Base-by-base conservation (phyloP, 352 stramenopile genomes). In the Phytopythium vexans region DNA sequence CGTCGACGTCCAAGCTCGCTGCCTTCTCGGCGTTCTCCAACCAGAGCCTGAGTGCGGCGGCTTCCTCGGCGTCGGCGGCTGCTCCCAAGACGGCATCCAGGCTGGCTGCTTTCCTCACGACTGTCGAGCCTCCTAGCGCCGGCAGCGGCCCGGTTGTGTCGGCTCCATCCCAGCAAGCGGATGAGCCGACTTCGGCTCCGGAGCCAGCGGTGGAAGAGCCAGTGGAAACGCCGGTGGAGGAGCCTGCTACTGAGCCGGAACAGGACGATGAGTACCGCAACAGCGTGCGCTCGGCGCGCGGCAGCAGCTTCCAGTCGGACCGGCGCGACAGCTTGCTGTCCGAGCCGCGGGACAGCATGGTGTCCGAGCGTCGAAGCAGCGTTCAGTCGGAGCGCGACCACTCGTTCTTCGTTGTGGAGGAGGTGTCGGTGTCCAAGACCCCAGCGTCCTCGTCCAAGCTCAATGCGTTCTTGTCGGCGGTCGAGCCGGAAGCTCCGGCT, bases 81-180 rank as follows among this genome's bases (percentile, higher is more conserved):
- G 56, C 68, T 16, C 55, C 54, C 34, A 69, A 74, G 49, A 60
- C 54, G 7, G 45, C 64, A 49, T 86, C 77, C 3, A 86, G 80
- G 51, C 58, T 91, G 2, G 74, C 80, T 6, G 74, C 74, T 6
- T 91, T 91, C 53, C 46, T 91, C 36, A 91, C 53, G 55, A 84
- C 66, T 8, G 80, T 91, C 3, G 71, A 85, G 33, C 58, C 63
- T 10, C 14, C 52, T 8, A 66, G 40, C 7, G 49, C 39, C 7
- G 38, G 44, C 32, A 55, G 62, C 2, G 38, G 42, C 14, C 16
- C 51, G 9, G 11, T 61, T 33, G 41, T 59, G 0, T 57, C 55
- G 0, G 62, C 51, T 32, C 55, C 69, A 1, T 48, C 56, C 36
- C 49, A 52, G 32, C 57, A 54, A 31, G 62, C 72, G 8, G 54